Evolutionary conservation across 768 basidiomycete species (phyloP).

Genomic region (Podaxis sp.): DNA sequence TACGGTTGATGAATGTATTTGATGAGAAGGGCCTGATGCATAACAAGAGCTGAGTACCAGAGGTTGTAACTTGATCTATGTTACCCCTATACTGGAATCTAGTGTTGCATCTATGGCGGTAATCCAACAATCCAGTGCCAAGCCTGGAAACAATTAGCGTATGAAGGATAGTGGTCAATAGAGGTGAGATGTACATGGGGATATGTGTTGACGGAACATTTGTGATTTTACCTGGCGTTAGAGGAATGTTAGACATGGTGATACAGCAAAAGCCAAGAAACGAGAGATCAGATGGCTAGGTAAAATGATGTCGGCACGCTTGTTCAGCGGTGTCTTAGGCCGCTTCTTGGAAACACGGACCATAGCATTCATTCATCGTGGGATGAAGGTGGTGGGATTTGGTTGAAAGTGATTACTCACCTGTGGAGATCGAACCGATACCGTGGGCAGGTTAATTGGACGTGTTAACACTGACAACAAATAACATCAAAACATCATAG

Average conservation of each 20-base stretch:
- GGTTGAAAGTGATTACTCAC: background rate
- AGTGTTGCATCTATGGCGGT: background rate
- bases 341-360: slow-evolving; percentile 95
- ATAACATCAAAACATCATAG: background rate
- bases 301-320: slow-evolving; percentile 66
- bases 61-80: background rate
- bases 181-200: background rate
- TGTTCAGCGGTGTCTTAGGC: slow-evolving; percentile 76
- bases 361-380: slow-evolving; percentile 52
- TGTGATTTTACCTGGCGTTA: background rate
- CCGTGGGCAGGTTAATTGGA: background rate
- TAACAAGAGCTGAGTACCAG: background rate
- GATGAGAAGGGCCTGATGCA: background rate
- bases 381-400: slow-evolving; percentile 26
- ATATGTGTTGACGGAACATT: background rate
- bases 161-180: background rate
- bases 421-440: background rate
- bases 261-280: background rate
- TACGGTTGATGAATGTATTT: background rate
- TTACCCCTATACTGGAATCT: background rate
- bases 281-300: slow-evolving; percentile 69
- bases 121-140: background rate
- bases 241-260: background rate
- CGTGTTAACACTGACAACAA: background rate
- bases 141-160: background rate